Conservation (phyloP, 2,329 filamentous ascomycete species). For the Phialocephala subalpina region DNA sequence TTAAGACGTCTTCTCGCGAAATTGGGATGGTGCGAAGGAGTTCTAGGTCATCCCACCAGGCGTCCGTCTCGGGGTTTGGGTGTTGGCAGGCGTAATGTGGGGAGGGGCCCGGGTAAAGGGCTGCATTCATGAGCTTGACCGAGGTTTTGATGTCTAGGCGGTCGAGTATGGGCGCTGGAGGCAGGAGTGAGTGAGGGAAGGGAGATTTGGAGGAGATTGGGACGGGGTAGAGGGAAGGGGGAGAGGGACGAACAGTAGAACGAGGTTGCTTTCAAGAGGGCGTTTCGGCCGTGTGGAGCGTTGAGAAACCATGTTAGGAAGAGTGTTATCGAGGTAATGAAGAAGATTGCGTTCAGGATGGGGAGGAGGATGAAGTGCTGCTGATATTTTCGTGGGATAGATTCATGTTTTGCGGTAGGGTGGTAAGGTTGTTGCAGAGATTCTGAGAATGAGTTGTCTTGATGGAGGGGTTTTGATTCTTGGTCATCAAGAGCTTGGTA, state of each 20-base stretch:
- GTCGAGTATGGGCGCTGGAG: conserved; percentile 27
- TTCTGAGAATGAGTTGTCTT: conserved; percentile 3
- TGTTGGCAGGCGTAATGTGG: conserved; percentile 8
- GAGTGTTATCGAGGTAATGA: neutral
- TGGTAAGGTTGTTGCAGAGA: neutral
- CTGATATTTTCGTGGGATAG: neutral
- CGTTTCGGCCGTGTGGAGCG: neutral
- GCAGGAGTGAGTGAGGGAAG: neutral
- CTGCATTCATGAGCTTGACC: conserved; percentile 13
- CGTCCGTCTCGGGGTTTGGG: conserved; percentile 26
- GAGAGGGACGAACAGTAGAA: neutral
- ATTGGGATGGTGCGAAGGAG: conserved; percentile 30
- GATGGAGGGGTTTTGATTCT: neutral
- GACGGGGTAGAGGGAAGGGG: neutral
- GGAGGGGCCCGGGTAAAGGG: conserved; percentile 1
- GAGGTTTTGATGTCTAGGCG: conserved; percentile 7
- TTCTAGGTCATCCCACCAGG: conserved; percentile 22
- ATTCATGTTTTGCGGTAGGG: neutral
- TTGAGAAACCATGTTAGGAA: neutral
- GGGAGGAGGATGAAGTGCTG: neutral
- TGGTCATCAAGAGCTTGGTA: neutral
- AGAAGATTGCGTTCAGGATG: neutral
- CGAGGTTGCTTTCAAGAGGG: neutral
- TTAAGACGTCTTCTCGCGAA: conserved; percentile 38
- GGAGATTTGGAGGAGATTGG: neutral